phyloP scores from a whole-genome alignment of 176 grass and related monocot species.

The Dendrocalamus sinicus region DNA sequence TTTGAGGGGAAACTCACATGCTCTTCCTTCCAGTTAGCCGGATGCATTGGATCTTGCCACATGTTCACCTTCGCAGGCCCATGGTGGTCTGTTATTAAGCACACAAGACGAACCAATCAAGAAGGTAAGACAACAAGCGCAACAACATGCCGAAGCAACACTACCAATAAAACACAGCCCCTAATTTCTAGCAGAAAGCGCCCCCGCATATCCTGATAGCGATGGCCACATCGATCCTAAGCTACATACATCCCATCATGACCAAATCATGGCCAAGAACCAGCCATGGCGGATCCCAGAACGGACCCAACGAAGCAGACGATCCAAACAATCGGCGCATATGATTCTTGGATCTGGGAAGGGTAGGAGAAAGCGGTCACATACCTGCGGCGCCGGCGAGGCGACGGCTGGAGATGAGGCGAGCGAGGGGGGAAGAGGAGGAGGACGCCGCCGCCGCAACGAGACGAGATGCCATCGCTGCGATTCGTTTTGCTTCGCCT shows the following conservation, averaged over 20 bases:
- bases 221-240: slow-evolving; percentile 1
- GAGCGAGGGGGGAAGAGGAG: slow-evolving; percentile 33
- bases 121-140: not conserved
- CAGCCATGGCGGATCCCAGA: not conserved
- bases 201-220: not conserved
- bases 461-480: slow-evolving; percentile 56
- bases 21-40: slow-evolving; percentile 72
- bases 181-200: not conserved
- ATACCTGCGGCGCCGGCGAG: slow-evolving; percentile 57
- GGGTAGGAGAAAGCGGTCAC: not conserved
- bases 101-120: slow-evolving; percentile 21
- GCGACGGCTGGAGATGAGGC: slow-evolving; percentile 50
- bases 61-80: slow-evolving; percentile 50
- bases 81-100: slow-evolving; percentile 50
- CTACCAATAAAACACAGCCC: too few species aligned
- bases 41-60: slow-evolving; percentile 58
- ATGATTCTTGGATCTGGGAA: slow-evolving; percentile 38
- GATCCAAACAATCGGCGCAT: slow-evolving; percentile 18
- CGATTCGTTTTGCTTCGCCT: slow-evolving; percentile 6
- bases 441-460: slow-evolving; percentile 50
- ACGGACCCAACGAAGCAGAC: not conserved
- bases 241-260: not conserved
- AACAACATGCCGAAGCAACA: not conserved
- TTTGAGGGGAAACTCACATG: slow-evolving; percentile 53
- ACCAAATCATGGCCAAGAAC: not conserved